Conservation (phyloP, 2,329 filamentous ascomycete genomes). For the Drechmeria coniospora region DNA sequence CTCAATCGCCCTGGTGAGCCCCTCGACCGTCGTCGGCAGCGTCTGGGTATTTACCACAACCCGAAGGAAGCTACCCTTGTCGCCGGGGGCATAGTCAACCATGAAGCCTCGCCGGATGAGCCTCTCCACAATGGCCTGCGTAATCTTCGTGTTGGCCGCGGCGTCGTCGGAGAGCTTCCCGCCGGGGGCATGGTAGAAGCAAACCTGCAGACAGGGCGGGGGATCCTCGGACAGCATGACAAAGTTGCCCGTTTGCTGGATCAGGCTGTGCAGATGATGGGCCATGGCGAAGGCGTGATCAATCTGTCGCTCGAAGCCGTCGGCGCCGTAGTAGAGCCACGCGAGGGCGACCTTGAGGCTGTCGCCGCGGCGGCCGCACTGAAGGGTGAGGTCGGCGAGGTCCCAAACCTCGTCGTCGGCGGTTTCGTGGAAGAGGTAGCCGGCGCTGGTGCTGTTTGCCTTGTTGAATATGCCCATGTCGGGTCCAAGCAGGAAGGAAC, state of each 20-base stretch:
- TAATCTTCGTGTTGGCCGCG: constrained; percentile 32
- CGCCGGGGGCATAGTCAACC: constrained; percentile 45
- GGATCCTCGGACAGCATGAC: constrained; percentile 59
- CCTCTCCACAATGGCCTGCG: constrained; percentile 29
- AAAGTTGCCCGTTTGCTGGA: constrained; percentile 45
- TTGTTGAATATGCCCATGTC: constrained; percentile 65
- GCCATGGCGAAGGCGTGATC: constrained; percentile 62
- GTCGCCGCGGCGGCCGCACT: constrained; percentile 81
- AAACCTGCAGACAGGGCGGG: constrained; percentile 82
- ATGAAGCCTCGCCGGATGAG: constrained; percentile 40
- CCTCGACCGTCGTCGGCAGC: constrained; percentile 31
- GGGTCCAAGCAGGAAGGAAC: constrained; percentile 69
- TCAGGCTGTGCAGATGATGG: constrained; percentile 44
- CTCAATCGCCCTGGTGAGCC: constrained; percentile 37
- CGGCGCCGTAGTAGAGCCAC: constrained; percentile 77
- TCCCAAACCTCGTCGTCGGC: constrained; percentile 57
- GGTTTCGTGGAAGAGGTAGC: constrained; percentile 63
- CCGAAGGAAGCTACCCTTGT: constrained; percentile 40
- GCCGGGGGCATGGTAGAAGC: constrained; percentile 66
- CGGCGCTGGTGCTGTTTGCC: constrained; percentile 76
- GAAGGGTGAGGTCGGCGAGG: constrained; percentile 79
- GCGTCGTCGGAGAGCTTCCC: constrained; percentile 29
- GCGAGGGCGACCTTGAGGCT: constrained; percentile 72
- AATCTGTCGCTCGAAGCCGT: constrained; percentile 55
- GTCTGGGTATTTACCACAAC: constrained; percentile 45